Conservation (phyloP, 2,329 filamentous ascomycete genomes). For the Lasiodiplodia gonubiensis region DNA sequence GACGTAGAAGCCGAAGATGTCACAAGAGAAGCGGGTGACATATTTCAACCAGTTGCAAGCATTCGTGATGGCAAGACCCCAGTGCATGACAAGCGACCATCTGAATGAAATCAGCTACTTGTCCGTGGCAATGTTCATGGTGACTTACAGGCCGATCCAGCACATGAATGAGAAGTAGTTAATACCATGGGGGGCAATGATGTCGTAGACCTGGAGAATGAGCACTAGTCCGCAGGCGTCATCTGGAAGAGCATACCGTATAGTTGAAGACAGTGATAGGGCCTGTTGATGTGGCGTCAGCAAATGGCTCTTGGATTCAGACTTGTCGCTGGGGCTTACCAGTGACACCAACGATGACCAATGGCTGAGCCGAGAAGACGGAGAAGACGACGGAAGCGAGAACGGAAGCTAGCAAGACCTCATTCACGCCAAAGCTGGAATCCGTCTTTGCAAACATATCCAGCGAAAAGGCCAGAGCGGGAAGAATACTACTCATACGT, state of each 20-base stretch:
- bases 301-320: not conserved
- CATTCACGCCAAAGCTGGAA: conserved; percentile 86
- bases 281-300: conserved; percentile 53
- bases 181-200: conserved; percentile 76
- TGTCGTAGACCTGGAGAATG: conserved; percentile 68
- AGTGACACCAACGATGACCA: conserved; percentile 90
- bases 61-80: conserved; percentile 81
- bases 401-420: conserved; percentile 85
- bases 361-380: conserved; percentile 77
- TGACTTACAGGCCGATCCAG: conserved; percentile 68
- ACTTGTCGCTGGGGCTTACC: conserved; percentile 50
- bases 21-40: conserved; percentile 89
- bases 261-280: conserved; percentile 95
- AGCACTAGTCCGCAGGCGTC: not conserved
- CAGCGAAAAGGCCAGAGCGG: conserved; percentile 84
- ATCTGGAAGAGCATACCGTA: conserved; percentile 56
- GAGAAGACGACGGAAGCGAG: conserved; percentile 82
- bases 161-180: conserved; percentile 91
- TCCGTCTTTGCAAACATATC: conserved; percentile 92
- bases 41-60: conserved; percentile 87
- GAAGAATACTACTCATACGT: conserved; percentile 70
- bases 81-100: conserved; percentile 85
- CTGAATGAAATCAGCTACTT: conserved; percentile 46
- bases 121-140: not conserved
- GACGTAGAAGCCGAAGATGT: conserved; percentile 94